phyloP scores from a whole-genome alignment of 1,139 yeast species.

The Yamadazyma sp. region DNA sequence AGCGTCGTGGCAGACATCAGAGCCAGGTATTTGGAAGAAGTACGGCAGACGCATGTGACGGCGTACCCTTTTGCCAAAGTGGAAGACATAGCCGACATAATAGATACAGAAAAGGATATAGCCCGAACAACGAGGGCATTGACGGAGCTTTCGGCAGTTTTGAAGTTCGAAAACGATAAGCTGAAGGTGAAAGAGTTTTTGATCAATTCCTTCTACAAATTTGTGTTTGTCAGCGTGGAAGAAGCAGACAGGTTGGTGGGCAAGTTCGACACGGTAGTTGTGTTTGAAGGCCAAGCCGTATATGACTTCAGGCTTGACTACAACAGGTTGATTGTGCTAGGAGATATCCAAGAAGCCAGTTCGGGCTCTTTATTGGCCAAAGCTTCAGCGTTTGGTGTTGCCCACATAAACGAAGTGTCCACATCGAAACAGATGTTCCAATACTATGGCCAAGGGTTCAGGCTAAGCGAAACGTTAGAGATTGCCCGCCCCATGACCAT shows the following conservation, averaged over 20 bases:
- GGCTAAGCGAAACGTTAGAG: background rate
- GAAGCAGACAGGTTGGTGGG: constrained; percentile 3
- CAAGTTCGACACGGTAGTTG: constrained; percentile 9
- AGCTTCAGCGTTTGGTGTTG: background rate
- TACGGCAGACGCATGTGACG: background rate
- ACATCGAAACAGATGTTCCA: constrained; percentile 4
- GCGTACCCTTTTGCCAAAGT: constrained; percentile 10
- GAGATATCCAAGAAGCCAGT: constrained; percentile 6
- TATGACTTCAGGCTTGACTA: background rate
- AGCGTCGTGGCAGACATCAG: background rate
- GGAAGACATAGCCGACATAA: constrained; percentile 2
- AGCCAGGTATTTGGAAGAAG: background rate
- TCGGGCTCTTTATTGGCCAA: background rate
- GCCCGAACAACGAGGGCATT: background rate
- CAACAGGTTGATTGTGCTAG: constrained; percentile 8
- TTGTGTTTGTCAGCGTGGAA: constrained; percentile 5
- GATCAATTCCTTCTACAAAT: constrained; percentile 5
- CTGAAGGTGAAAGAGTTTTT: constrained; percentile 8
- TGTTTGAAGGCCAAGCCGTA: constrained; percentile 10
- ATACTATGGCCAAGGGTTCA: constrained; percentile 1
- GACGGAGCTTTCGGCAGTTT: constrained; percentile 5
- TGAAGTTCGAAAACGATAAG: constrained; percentile 9
- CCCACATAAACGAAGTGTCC: background rate
- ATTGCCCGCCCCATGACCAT: background rate
- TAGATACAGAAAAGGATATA: background rate